Evolutionary conservation across 129 eudicot species (phyloP), one percentile per base, ranked within the genome.

Genomic region (Artemisia annua): DNA sequence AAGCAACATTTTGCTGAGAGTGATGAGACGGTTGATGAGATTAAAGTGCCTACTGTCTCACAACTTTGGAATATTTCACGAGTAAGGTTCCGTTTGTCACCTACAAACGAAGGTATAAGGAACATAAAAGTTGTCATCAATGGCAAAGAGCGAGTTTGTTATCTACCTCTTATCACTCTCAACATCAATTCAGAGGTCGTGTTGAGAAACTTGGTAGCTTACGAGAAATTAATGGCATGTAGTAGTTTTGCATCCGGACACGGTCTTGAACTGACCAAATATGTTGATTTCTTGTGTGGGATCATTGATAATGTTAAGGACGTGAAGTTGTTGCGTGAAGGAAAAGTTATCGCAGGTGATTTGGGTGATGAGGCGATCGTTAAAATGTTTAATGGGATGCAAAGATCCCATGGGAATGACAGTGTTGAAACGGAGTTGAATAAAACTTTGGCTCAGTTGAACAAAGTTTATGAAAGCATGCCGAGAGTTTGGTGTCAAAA

Each of bases 151-250:
- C 56, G 63, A n/a, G 39, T 22, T 3, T 75, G 81, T 18, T 69
- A 83, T 71, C 90, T 85, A 16, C 95, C 90, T 5, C 50, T 55
- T 3, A 53, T 88, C 9, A 69, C 39, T 5, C 61, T 88, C 7
- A 71, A 83, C 13, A 24, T 16, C 0, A 35, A 75, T 59, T 78
- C 86, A 5, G 95, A 88, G 63, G 84, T 81, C 3, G 17, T 83
- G 2, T 5, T 88, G 18, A 79, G 95, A 75, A 88, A 85, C 78
- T 73, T 85, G 79, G 85, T 85, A 43, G 88, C 83, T 28, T 88
- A 80, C 63, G 83, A 71, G 76, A 57, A 61, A 9, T 57, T 71
- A 18, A 78, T 60, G 35, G 77, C 86, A 15, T 48, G 52, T 3
- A 66, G 69, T 7, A 74, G 73, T 22, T 61, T 69, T 32, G 14